Evolutionary conservation across 129 eudicot genomes (phyloP).

Genomic region (Pseudognaphalium luteoalbum): DNA sequence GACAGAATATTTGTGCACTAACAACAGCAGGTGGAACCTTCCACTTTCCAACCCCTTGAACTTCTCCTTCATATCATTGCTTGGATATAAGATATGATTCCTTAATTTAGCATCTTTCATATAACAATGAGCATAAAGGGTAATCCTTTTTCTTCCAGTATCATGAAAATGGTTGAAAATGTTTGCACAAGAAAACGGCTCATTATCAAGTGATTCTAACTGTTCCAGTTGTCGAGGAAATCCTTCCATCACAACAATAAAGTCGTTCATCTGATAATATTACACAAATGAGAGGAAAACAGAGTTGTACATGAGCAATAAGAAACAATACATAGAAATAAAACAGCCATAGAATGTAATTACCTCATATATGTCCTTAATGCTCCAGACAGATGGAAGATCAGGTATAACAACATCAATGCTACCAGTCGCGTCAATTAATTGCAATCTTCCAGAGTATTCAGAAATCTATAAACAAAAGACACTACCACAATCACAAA

Average conservation of each 20-base stretch:
- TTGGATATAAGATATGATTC: slow-evolving; percentile 32
- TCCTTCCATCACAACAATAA: slow-evolving; percentile 64
- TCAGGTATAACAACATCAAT: slow-evolving; percentile 65
- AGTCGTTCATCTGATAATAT: slow-evolving; percentile 58
- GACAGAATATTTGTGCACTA: slow-evolving; percentile 70
- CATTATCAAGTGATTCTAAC: slow-evolving; percentile 32
- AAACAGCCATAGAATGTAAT: not conserved
- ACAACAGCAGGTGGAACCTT: slow-evolving; percentile 60
- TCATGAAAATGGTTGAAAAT: slow-evolving; percentile 42
- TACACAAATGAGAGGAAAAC: slow-evolving; percentile 8
- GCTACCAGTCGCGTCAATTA: slow-evolving; percentile 78
- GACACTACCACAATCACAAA: slow-evolving; percentile 15
- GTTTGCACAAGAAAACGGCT: slow-evolving; percentile 62
- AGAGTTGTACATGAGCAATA: not conserved
- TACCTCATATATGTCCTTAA: slow-evolving; percentile 65
- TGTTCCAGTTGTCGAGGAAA: slow-evolving; percentile 31
- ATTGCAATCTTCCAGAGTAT: slow-evolving; percentile 74
- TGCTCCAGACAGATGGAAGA: slow-evolving; percentile 65
- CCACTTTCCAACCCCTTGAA: slow-evolving; percentile 53
- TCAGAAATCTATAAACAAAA: slow-evolving; percentile 48
- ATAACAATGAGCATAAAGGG: slow-evolving; percentile 42
- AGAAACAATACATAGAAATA: slow-evolving; percentile 9
- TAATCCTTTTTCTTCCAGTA: slow-evolving; percentile 30
- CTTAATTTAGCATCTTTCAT: slow-evolving; percentile 36
- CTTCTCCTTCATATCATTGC: slow-evolving; percentile 28